phyloP scores from a whole-genome alignment of 2,329 filamentous ascomycete species.

The Hypoxylon sp. region DNA sequence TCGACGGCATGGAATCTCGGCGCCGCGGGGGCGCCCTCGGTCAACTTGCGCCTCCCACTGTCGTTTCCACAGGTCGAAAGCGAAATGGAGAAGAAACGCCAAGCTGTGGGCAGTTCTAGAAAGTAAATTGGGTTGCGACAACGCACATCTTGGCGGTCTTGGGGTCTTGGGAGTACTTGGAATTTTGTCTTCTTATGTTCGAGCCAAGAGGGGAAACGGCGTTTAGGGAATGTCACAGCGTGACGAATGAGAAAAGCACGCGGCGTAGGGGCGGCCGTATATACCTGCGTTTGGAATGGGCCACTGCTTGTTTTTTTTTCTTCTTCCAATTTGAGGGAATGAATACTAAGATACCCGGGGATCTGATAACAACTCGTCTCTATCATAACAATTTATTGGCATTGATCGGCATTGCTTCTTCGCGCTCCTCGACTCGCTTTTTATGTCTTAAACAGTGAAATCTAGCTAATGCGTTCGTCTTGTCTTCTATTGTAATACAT shows the following conservation, averaged over 20 bases:
- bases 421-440: conserved; percentile 12
- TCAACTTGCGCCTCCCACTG: not conserved
- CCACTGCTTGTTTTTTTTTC: conserved; percentile 16
- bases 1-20: conserved; percentile 6
- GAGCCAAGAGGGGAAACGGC: conserved; percentile 23
- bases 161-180: conserved; percentile 33
- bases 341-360: conserved; percentile 44
- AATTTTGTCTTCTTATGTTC: conserved; percentile 7
- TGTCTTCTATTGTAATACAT: conserved; percentile 12
- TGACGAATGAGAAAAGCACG: not conserved
- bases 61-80: conserved; percentile 19
- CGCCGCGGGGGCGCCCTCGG: not conserved
- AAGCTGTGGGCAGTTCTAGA: conserved; percentile 20
- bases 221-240: conserved; percentile 14
- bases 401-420: conserved; percentile 25
- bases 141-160: conserved; percentile 35
- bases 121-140: conserved; percentile 27
- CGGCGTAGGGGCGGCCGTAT: conserved; percentile 14
- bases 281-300: conserved; percentile 22
- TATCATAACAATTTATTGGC: conserved; percentile 23
- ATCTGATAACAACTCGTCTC: conserved; percentile 33
- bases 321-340: conserved; percentile 24
- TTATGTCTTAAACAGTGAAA: conserved; percentile 1
- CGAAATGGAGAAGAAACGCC: conserved; percentile 9
- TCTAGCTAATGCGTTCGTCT: conserved; percentile 1